These are phyloP conservation scores for Senecio squalidus DNA, from an alignment of 140 eudicot genomes.

Conservation along the genomic window DNA sequence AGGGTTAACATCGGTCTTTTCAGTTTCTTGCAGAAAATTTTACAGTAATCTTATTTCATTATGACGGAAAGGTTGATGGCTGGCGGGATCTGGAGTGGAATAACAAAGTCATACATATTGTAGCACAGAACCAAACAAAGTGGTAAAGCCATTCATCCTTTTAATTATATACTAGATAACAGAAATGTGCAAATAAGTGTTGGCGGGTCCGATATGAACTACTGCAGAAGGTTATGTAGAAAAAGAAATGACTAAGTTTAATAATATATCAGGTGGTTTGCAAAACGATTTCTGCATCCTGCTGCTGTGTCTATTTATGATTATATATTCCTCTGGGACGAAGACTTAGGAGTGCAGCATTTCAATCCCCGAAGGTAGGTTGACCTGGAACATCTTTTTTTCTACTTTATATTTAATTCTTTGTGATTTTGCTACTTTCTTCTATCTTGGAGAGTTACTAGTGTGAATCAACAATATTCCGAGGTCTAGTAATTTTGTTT, in stretches of 20 bases:
- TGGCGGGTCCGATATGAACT: not conserved
- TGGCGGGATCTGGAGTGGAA: slow-evolving; percentile 85
- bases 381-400: not conserved
- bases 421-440: not conserved
- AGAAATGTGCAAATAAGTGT: not conserved
- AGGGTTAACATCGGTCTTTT: slow-evolving; percentile 17
- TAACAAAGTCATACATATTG: slow-evolving; percentile 63
- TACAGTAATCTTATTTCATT: slow-evolving; percentile 77
- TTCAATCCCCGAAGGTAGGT: slow-evolving; percentile 74
- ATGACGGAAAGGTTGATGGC: slow-evolving; percentile 80
- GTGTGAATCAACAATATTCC: no score
- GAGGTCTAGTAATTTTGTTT: no score
- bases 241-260: not conserved
- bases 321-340: slow-evolving; percentile 89
- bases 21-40: slow-evolving; percentile 91
- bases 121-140: slow-evolving; percentile 85
- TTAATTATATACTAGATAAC: not conserved
- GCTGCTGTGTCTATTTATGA: slow-evolving; percentile 72
- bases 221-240: not conserved
- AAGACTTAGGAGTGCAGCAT: slow-evolving; percentile 74
- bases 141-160: slow-evolving; percentile 39
- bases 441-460: no score
- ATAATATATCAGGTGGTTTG: slow-evolving; percentile 74
- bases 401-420: slow-evolving; percentile 2
- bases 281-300: slow-evolving; percentile 88